These are phyloP conservation scores for Amaranthus tricolor DNA, from an alignment of 179 eudicot genomes.

Conservation along the genomic window DNA sequence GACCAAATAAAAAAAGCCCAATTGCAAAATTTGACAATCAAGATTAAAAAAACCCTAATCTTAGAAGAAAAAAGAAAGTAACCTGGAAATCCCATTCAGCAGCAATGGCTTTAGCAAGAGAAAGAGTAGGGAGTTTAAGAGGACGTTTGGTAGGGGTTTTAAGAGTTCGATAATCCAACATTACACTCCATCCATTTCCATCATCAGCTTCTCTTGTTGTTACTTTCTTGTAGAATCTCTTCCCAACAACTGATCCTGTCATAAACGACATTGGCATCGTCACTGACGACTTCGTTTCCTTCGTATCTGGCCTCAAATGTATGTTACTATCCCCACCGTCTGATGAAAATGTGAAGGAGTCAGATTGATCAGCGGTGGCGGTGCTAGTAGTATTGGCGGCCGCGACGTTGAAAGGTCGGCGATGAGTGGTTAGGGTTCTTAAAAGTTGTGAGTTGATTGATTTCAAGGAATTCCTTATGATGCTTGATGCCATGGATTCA, in stretches of 20 bases:
- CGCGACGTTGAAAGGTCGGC: slow-evolving; percentile 31
- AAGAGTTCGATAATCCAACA: slow-evolving; percentile 89
- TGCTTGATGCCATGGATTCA: slow-evolving; percentile 30
- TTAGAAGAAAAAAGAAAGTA: neutral
- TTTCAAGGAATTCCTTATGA: slow-evolving; percentile 39
- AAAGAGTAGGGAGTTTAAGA: slow-evolving; percentile 64
- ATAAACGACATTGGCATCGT: slow-evolving; percentile 82
- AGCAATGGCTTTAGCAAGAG: slow-evolving; percentile 82
- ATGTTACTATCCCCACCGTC: slow-evolving; percentile 23
- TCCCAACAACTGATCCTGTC: slow-evolving; percentile 90
- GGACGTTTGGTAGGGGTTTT: slow-evolving; percentile 77
- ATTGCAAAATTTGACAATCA: neutral
- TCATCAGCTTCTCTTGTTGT: slow-evolving; percentile 75
- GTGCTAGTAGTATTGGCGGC: slow-evolving; percentile 26
- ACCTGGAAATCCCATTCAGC: slow-evolving; percentile 99
- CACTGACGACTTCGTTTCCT: slow-evolving; percentile 42
- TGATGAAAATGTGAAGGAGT: slow-evolving; percentile 42
- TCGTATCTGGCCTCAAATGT: slow-evolving; percentile 34
- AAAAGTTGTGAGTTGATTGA: slow-evolving; percentile 32
- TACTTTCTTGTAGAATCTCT: slow-evolving; percentile 70
- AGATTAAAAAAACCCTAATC: too few species aligned
- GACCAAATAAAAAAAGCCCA: neutral
- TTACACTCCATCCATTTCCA: slow-evolving; percentile 79
- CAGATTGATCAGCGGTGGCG: slow-evolving; percentile 30
- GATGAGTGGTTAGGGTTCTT: slow-evolving; percentile 25